Conservation (phyloP, 495 filamentous ascomycete genomes). For the Penicillium malachiteum region DNA sequence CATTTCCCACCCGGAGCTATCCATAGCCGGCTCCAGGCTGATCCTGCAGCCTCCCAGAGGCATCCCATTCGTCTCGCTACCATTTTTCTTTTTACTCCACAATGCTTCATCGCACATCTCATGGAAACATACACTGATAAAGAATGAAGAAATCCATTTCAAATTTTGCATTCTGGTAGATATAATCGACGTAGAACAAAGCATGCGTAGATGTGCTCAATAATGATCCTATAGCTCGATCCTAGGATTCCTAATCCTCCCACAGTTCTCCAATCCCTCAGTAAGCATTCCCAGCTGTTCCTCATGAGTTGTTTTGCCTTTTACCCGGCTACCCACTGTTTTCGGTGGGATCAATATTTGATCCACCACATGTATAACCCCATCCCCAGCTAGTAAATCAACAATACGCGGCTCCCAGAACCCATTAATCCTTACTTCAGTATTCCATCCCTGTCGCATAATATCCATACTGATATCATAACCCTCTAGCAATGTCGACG, state of each 20-base stretch:
- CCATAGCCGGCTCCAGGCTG: neutral
- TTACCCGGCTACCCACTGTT: conserved; percentile 37
- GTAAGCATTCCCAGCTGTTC: conserved; percentile 53
- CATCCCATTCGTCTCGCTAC: conserved; percentile 1
- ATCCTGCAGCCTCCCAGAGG: neutral
- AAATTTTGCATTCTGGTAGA: conserved; percentile 1
- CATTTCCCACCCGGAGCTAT: neutral
- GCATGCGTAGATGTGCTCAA: neutral
- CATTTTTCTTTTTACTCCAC: conserved; percentile 3
- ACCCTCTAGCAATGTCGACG: conserved; percentile 64
- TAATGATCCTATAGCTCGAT: conserved; percentile 12
- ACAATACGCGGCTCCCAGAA: conserved; percentile 55
- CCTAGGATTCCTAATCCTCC: neutral
- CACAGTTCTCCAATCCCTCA: conserved; percentile 20
- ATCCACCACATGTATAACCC: conserved; percentile 71
- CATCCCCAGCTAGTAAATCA: conserved; percentile 70
- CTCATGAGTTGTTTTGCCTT: conserved; percentile 13
- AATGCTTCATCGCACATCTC: conserved; percentile 10
- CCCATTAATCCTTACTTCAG: conserved; percentile 70
- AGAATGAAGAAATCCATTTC: conserved; percentile 24
- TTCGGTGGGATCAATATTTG: conserved; percentile 73
- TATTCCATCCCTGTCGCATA: conserved; percentile 56
- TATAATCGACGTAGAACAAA: conserved; percentile 4
- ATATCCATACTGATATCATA: conserved; percentile 65
- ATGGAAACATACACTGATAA: conserved; percentile 29